These are phyloP conservation scores for Hyphopichia buzzinii DNA, from an alignment of 1,139 yeast genomes.

Conservation along the genomic window DNA sequence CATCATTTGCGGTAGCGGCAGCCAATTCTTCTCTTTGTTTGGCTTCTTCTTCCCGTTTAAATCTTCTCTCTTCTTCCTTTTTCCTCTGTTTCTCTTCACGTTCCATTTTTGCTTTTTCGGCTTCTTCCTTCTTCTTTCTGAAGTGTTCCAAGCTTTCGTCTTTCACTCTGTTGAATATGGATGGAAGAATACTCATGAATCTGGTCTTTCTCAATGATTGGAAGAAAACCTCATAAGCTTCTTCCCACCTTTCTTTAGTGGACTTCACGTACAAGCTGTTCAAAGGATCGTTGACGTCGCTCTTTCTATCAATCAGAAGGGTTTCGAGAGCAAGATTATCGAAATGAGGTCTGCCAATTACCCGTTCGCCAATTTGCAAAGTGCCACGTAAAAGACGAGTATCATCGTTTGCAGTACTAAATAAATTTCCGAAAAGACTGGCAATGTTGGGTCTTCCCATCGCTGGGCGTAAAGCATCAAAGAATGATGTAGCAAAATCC, in stretches of 20 bases:
- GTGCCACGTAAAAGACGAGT: slow-evolving; percentile 9
- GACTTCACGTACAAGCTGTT: slow-evolving; percentile 45
- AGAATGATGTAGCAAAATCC: slow-evolving; percentile 22
- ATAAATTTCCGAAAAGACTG: slow-evolving; percentile 17
- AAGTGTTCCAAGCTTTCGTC: slow-evolving; percentile 42
- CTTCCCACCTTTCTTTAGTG: slow-evolving; percentile 70
- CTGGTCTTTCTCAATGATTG: slow-evolving; percentile 39
- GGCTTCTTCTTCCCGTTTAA: slow-evolving; percentile 34
- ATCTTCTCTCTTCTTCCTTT: slow-evolving; percentile 37
- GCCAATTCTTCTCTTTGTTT: slow-evolving; percentile 32
- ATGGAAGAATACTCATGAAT: slow-evolving; percentile 46
- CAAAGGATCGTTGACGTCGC: slow-evolving; percentile 14
- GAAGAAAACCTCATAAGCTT: slow-evolving; percentile 50
- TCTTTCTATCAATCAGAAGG: slow-evolving; percentile 15
- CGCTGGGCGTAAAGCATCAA: slow-evolving; percentile 24
- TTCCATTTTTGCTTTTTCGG: slow-evolving; percentile 25
- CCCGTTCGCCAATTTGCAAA: slow-evolving; percentile 8
- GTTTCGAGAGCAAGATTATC: slow-evolving; percentile 16
- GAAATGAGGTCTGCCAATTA: slow-evolving; percentile 13
- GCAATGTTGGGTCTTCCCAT: slow-evolving; percentile 17
- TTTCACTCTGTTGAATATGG: slow-evolving; percentile 51
- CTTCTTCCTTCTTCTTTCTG: slow-evolving; percentile 28
- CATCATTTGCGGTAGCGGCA: slow-evolving; percentile 13
- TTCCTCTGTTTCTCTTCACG: slow-evolving; percentile 30
- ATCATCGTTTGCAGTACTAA: slow-evolving; percentile 9